phyloP scores from a whole-genome alignment of 352 stramenopile genomes.

The Phytophthora europaea region DNA sequence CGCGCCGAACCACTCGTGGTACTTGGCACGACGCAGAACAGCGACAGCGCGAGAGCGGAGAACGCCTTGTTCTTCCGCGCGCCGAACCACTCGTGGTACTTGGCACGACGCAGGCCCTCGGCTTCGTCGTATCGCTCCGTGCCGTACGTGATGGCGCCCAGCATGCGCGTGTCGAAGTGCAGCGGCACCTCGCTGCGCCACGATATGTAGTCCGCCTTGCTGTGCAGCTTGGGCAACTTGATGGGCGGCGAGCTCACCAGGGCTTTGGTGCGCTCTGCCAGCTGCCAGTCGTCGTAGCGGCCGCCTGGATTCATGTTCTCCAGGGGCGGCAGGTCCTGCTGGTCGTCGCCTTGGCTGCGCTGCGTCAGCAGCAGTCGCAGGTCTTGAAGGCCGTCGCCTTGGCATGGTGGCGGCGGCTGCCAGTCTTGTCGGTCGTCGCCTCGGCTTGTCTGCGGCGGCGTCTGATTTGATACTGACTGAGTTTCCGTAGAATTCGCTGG shows the following conservation, averaged over 20 bases:
- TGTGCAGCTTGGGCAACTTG: not conserved
- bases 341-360: not conserved
- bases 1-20: conserved; percentile 2
- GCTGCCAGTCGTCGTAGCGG: conserved; percentile 5
- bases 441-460: not conserved
- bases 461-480: not conserved
- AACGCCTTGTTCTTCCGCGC: conserved; percentile 10
- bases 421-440: not conserved
- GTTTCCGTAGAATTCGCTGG: not conserved
- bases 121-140: not conserved
- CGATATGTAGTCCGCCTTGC: not conserved
- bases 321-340: not conserved
- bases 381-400: no score
- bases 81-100: conserved; percentile 9
- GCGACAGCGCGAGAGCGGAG: conserved; percentile 1
- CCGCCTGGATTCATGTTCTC: not conserved
- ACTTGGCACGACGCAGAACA: not conserved
- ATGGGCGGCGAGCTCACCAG: not conserved
- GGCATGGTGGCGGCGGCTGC: no score
- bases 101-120: not conserved
- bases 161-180: conserved; percentile 3
- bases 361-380: no score
- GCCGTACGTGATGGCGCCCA: conserved; percentile 7
- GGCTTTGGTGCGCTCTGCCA: not conserved
- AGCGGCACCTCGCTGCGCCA: conserved; percentile 11